phyloP scores from a whole-genome alignment of 116 monocot species.

The Thalassia testudinum region DNA sequence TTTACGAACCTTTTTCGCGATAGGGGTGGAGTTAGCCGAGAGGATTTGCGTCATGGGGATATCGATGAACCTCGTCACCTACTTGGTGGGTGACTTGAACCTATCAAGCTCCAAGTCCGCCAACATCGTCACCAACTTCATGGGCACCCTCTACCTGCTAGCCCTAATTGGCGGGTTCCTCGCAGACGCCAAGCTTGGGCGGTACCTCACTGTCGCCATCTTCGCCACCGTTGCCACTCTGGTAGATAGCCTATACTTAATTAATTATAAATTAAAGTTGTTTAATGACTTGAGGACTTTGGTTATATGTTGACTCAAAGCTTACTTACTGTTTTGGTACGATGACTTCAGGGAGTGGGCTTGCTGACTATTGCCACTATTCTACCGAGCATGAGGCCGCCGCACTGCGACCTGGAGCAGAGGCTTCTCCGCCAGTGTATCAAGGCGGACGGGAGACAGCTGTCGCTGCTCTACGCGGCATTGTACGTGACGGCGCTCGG shows the following conservation, averaged over 20 bases:
- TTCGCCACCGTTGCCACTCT: slow-evolving; percentile 22
- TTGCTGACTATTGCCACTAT: slow-evolving; percentile 49
- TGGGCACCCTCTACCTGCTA: slow-evolving; percentile 45
- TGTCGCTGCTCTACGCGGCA: slow-evolving; percentile 41
- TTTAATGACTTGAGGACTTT: too few species aligned
- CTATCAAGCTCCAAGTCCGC: slow-evolving; percentile 26
- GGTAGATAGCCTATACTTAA: slow-evolving; percentile 4
- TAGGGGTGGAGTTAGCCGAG: slow-evolving; percentile 39
- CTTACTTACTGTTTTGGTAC: too few species aligned
- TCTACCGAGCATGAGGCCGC: slow-evolving; percentile 34
- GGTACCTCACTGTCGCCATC: slow-evolving; percentile 24
- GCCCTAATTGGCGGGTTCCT: slow-evolving; percentile 40
- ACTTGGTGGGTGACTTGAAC: slow-evolving; percentile 29
- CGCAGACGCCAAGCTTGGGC: slow-evolving; percentile 43
- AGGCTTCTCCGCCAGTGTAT: slow-evolving; percentile 13
- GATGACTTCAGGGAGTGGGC: slow-evolving; percentile 30
- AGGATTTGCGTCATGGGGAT: slow-evolving; percentile 41
- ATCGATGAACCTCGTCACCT: slow-evolving; percentile 41
- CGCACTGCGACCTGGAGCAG: slow-evolving; percentile 19
- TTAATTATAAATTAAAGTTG: too few species aligned
- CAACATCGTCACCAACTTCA: slow-evolving; percentile 49
- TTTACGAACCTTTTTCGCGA: too few species aligned
- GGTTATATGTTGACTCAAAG: too few species aligned
- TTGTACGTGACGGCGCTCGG: slow-evolving; percentile 68
- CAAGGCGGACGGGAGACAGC: slow-evolving; percentile 31